Percentiles rank a stretch among this genome's conserved stretches.
Evolutionary conservation across 2,329 filamentous ascomycete species (phyloP).

Genomic region (Simplicillium aogashimaense): DNA sequence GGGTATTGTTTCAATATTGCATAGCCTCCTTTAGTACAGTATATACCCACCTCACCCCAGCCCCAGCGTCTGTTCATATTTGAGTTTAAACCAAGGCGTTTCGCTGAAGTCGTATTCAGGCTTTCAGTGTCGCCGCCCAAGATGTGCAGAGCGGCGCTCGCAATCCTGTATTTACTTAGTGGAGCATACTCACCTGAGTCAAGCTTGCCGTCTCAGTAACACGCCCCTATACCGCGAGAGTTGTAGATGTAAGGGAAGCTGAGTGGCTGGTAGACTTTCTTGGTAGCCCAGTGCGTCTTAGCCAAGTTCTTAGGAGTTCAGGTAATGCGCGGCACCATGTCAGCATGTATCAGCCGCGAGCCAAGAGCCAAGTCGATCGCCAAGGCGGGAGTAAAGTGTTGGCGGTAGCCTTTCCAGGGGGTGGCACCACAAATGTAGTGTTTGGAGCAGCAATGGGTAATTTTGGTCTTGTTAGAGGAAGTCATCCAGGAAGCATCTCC

Average conservation of each 20-base stretch:
- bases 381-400: conserved; percentile 22
- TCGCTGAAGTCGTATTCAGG: too few species aligned
- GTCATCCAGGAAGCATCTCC: conserved; percentile 20
- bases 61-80: too few species aligned
- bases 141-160: conserved; percentile 28
- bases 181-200: conserved; percentile 26
- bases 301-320: neutral
- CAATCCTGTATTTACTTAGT: conserved; percentile 28
- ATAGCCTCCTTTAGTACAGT: too few species aligned
- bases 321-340: conserved; percentile 13
- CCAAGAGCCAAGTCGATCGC: conserved; percentile 27
- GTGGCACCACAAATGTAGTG: conserved; percentile 22
- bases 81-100: too few species aligned
- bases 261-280: conserved; percentile 21
- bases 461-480: conserved; percentile 13
- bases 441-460: conserved; percentile 11
- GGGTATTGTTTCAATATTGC: too few species aligned
- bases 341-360: conserved; percentile 25
- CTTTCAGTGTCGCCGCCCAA: conserved; percentile 21
- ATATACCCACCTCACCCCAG: too few species aligned
- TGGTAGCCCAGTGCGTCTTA: conserved; percentile 22
- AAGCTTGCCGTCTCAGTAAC: conserved; percentile 26
- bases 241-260: conserved; percentile 18
- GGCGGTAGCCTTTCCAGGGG: conserved; percentile 18
- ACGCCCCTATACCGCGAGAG: neutral